Base-by-base conservation (phyloP, 495 filamentous ascomycete species). In the Alectoria sarmentosa region DNA sequence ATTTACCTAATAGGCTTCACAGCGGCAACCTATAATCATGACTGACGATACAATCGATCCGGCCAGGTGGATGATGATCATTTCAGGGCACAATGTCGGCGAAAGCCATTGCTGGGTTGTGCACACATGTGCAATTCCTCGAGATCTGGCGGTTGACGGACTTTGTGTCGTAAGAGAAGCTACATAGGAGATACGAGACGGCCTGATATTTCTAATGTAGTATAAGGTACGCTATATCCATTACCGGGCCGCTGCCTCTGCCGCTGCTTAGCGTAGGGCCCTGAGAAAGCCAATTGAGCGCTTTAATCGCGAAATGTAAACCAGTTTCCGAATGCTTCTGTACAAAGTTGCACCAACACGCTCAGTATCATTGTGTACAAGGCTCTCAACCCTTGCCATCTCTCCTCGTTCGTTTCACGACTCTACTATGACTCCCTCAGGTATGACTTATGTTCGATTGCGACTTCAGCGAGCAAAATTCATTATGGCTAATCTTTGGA, bases 21-120 rank as follows among this genome's bases (percentile, higher is more conserved):
- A 38, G 42, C 56, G 32, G 38, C 42, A 49, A 60, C 30, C 38
- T 55, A 44, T 38, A 48, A 64, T 64, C 3, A 57, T 57, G 61
- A 39, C 21, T 58, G 62, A 58, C 30, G 54, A 64, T 55, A 58
- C n/a, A 46, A 26, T 38, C 38, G 39, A 13, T 44, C 30, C 30
- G n/a, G 3, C 0, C 1, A 55, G 52, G 15, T 30, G 23, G 15
- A 55, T 15, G 15, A 10, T 55, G 15, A 10, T 10, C 26, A 8
- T 14, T 54, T 19, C 48, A 19, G 23, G 17, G 48, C 26, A 7
- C 14, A 28, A 19, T 34, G 15, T 54, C 5, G 26, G 1, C 1
- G 14, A 14, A 13, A 54, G 49, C 14, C 3, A 5, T 13, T 3
- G 8, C 13, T 15, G 10, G 8, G 17, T 28, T 17, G 48, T 15